Base-by-base conservation (phyloP, 2,329 filamentous ascomycete species). In the Cercospora zeae-maydis region DNA sequence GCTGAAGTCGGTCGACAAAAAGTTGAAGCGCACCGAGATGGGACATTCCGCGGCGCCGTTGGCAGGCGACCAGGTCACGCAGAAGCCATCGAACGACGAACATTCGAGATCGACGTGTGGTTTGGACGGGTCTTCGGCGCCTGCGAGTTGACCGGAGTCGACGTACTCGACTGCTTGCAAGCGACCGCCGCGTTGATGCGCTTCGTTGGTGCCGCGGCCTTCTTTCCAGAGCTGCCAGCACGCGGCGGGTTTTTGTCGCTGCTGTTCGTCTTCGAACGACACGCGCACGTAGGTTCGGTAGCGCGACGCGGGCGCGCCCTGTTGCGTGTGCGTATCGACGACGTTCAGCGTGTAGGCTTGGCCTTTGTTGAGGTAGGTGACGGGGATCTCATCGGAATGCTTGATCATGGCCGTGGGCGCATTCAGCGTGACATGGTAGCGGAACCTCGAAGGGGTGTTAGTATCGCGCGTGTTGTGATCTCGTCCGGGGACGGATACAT, bases 341-440 rank as follows among this genome's bases (percentile, higher is more conserved):
- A 99, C 84, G 2, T 90, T 90, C 16, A 99, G 81, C 0, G 91
- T 90, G 75, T 99, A 99, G 14, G 92, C 91, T 75, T 98, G 93
- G 24, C 93, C 93, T 77, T 98, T 98, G 80, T 99, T 99, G 16
- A 99, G 84, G 74, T 99, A 99, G 0, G 93, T 97, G n/a, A 98
- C 86, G 0, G 95, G 95, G 24, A 98, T 96, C 75, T 98, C 93
- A 64, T 96, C 90, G 1, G 87, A 78, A 65, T 92, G 88, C 75
- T 90, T 96, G 73, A 96, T 89, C 95, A 98, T 99, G 7, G 95
- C 95, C 0, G 95, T 99, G 2, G 93, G 92, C 1, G 95, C 93
- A 75, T 96, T 96, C 51, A 99, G 79, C 0, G 91, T 95, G 56
- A 91, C 89, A 74, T 95, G 90, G 74, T 91, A 98, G 42, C 95